Conservation (phyloP, 257 asterid species). For the Ilex asprella region DNA sequence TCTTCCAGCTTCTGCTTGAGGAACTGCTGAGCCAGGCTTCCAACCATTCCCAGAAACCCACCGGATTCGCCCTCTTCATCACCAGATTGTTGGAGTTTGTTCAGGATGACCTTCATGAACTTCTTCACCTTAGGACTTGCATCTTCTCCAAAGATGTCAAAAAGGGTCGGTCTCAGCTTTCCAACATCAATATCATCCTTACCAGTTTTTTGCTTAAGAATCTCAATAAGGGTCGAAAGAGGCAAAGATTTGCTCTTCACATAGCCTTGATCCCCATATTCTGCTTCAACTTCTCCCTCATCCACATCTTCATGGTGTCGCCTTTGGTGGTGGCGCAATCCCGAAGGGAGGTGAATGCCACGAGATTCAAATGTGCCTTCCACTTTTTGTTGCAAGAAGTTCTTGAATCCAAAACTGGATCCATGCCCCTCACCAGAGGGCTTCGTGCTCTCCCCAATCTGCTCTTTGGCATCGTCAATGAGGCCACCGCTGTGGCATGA, state of each 20-base stretch:
- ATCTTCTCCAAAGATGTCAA: conserved; percentile 82
- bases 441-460: conserved; percentile 78
- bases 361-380: conserved; percentile 69
- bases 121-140: conserved; percentile 94
- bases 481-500: conserved; percentile 98
- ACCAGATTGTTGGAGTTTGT: conserved; percentile 39
- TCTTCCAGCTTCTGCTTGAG: conserved; percentile 76
- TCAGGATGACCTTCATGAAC: conserved; percentile 80
- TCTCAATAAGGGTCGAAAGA: conserved; percentile 66
- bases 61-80: conserved; percentile 29
- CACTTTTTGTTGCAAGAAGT: conserved; percentile 49
- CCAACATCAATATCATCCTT: conserved; percentile 92
- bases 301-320: conserved; percentile 23
- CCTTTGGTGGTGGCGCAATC: conserved; percentile 27
- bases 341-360: conserved; percentile 52
- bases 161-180: conserved; percentile 79
- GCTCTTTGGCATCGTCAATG: conserved; percentile 87
- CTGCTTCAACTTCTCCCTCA: conserved; percentile 22
- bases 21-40: conserved; percentile 73
- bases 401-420: conserved; percentile 59
- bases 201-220: conserved; percentile 87
- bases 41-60: conserved; percentile 73
- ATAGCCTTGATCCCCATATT: conserved; percentile 20
- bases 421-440: conserved; percentile 20
- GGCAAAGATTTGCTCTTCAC: conserved; percentile 70